Evolutionary conservation across 345 rosid species (phyloP).

Genomic region (Mangifera indica): DNA sequence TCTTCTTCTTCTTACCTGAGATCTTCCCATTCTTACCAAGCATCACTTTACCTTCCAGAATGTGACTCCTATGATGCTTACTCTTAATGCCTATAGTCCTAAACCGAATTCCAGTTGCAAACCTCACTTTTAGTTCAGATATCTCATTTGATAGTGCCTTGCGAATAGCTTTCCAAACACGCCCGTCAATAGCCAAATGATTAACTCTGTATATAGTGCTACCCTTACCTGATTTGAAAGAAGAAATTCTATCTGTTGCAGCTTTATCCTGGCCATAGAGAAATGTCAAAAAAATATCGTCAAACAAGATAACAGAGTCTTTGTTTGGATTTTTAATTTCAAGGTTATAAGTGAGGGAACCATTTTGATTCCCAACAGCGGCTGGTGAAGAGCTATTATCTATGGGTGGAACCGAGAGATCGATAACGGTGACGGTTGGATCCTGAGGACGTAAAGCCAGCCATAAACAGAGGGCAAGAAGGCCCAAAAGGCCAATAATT

Average conservation of each 20-base stretch:
- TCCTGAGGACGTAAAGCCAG: conserved; percentile 34
- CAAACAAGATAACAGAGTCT: conserved; percentile 40
- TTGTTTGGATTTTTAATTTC: conserved; percentile 37
- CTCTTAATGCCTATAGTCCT: conserved; percentile 44
- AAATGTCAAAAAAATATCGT: conserved; percentile 32
- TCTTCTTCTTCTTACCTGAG: conserved; percentile 41
- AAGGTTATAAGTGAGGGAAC: conserved; percentile 26
- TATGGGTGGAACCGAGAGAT: conserved; percentile 29
- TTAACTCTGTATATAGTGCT: background rate
- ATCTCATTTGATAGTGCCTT: conserved; percentile 27
- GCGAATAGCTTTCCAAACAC: conserved; percentile 21
- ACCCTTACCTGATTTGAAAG: conserved; percentile 34
- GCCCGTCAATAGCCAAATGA: background rate
- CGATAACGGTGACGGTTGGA: conserved; percentile 28
- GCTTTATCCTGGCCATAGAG: conserved; percentile 30
- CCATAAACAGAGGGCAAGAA: conserved; percentile 37
- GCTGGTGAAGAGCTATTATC: conserved; percentile 7
- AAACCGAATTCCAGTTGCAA: conserved; percentile 28
- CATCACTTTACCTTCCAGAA: conserved; percentile 27
- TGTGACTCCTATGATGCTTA: conserved; percentile 30
- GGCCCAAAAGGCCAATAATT: conserved; percentile 33
- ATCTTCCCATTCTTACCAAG: conserved; percentile 49
- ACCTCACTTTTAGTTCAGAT: conserved; percentile 31
- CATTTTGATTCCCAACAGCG: background rate
- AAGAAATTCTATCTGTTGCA: conserved; percentile 18